phyloP scores from a whole-genome alignment of 768 basidiomycete genomes.

The Calocera viscosa region DNA sequence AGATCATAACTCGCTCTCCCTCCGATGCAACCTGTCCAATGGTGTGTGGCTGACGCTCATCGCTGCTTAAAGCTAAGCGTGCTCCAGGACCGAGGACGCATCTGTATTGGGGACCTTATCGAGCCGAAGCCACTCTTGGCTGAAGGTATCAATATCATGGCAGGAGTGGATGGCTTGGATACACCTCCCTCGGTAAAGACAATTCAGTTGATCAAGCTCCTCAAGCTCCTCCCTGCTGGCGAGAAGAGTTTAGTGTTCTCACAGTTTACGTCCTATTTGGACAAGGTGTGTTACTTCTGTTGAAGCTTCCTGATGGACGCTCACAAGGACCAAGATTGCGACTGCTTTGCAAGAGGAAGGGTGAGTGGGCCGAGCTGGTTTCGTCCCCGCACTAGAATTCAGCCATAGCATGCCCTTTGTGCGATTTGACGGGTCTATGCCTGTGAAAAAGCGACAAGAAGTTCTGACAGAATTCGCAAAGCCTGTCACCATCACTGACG shows the following conservation, averaged over 20 bases:
- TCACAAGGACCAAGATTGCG: slow-evolving; percentile 42
- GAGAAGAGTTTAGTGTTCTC: slow-evolving; percentile 84
- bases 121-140: slow-evolving; percentile 31
- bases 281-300: slow-evolving; percentile 40
- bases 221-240: slow-evolving; percentile 49
- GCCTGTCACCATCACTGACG: slow-evolving; percentile 15
- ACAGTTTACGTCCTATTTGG: slow-evolving; percentile 76
- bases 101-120: slow-evolving; percentile 44
- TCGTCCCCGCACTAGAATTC: neutral
- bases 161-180: slow-evolving; percentile 30
- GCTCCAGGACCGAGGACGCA: slow-evolving; percentile 53
- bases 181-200: slow-evolving; percentile 70
- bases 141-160: slow-evolving; percentile 14
- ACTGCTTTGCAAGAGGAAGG: slow-evolving; percentile 53
- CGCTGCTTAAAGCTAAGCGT: slow-evolving; percentile 1
- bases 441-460: slow-evolving; percentile 65
- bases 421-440: slow-evolving; percentile 77
- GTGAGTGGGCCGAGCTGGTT: slow-evolving; percentile 27
- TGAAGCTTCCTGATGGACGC: neutral
- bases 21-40: slow-evolving; percentile 65
- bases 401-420: slow-evolving; percentile 65
- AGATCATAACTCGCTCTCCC: slow-evolving; percentile 49
- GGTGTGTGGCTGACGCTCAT: slow-evolving; percentile 32
- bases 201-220: slow-evolving; percentile 61
- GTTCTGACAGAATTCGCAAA: slow-evolving; percentile 51